Evolutionary conservation across 2,329 filamentous ascomycete species (phyloP).

Genomic region (Achaetomium macrosporum): DNA sequence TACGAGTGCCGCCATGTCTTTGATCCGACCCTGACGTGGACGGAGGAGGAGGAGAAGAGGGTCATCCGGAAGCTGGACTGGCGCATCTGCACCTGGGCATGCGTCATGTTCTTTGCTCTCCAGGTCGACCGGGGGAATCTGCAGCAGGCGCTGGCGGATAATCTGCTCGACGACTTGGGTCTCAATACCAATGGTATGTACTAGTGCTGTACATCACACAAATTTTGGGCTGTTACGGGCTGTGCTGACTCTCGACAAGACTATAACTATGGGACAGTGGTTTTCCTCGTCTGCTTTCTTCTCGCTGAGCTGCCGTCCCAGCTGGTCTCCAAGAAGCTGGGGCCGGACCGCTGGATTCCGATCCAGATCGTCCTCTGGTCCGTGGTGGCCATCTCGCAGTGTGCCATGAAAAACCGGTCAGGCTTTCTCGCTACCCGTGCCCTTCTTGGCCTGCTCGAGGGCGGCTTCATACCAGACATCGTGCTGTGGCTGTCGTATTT

Average conservation of each 20-base stretch:
- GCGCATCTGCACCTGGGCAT: slow-evolving; percentile 39
- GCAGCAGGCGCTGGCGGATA: slow-evolving; percentile 53
- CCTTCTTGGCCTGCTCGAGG: slow-evolving; percentile 26
- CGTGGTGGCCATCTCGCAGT: slow-evolving; percentile 23
- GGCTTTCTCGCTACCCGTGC: slow-evolving; percentile 23
- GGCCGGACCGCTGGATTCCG: slow-evolving; percentile 28
- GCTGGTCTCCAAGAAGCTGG: slow-evolving; percentile 47
- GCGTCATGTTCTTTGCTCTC: slow-evolving; percentile 56
- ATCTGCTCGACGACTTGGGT: slow-evolving; percentile 50
- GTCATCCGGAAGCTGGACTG: slow-evolving; percentile 44
- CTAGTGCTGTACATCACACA: not conserved
- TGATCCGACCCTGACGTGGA: slow-evolving; percentile 18
- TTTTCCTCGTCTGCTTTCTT: slow-evolving; percentile 47
- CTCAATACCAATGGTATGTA: slow-evolving; percentile 38
- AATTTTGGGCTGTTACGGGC: too few relatives aligned
- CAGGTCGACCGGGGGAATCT: slow-evolving; percentile 58
- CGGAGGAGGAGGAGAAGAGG: slow-evolving; percentile 19
- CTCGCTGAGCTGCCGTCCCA: slow-evolving; percentile 54
- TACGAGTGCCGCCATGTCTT: slow-evolving; percentile 15
- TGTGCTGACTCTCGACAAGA: slow-evolving; percentile 20
- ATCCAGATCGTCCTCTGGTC: slow-evolving; percentile 28
- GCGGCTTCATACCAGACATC: slow-evolving; percentile 28
- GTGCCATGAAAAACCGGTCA: slow-evolving; percentile 14
- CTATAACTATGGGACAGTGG: slow-evolving; percentile 46
- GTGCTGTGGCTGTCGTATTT: slow-evolving; percentile 28